Base-by-base conservation (phyloP, 805 yeast species). In the Yamadazyma ubonensis region DNA sequence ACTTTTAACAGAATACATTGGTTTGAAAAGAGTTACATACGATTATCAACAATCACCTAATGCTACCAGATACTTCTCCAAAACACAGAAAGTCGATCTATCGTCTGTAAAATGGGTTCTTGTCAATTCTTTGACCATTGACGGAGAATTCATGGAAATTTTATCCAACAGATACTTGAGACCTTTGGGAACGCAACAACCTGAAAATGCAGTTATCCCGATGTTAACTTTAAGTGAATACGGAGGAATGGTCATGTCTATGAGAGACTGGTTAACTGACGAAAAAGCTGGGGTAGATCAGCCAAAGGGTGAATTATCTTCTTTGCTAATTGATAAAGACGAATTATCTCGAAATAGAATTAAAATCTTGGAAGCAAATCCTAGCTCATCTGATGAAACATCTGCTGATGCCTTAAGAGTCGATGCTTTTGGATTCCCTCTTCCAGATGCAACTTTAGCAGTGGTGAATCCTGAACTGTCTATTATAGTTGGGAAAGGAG, bases 381-480 rank as follows among this genome's bases (percentile, higher is more conserved):
- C 83, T 5, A 74, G 73, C 1, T 58, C 73, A 2, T 50, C 60
- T 1, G 79, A 78, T 23, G 77, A 71, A 45, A 59, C 48, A 44
- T 53, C 54, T 32, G 59, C 44, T n/a, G 66, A 63, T 26, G 39
- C 54, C 37, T 63, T 88, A 29, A 69, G 95, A 36, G 83, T 93
- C 0, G 95, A 95, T 12, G 84, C 96, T 0, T 93, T 91, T 70
- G 99, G 99, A 0, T 88, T 74, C 53, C 98, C 99, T 1, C 60
- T 93, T 2, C 96, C 97, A 0, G 96, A 91, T 64, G 91, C 97
- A 0, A 86, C 95, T 0, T 59, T 91, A 22, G 97, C 97, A 0
- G 78, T 93, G 20, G 98, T 93, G 0, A 89, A 95, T 56, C 98
- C 98, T 0, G 98, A 93, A 44, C 87, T 91, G 43, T 75, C 82